phyloP scores from a whole-genome alignment of 495 filamentous ascomycete species.

The Penicillium herquei region DNA sequence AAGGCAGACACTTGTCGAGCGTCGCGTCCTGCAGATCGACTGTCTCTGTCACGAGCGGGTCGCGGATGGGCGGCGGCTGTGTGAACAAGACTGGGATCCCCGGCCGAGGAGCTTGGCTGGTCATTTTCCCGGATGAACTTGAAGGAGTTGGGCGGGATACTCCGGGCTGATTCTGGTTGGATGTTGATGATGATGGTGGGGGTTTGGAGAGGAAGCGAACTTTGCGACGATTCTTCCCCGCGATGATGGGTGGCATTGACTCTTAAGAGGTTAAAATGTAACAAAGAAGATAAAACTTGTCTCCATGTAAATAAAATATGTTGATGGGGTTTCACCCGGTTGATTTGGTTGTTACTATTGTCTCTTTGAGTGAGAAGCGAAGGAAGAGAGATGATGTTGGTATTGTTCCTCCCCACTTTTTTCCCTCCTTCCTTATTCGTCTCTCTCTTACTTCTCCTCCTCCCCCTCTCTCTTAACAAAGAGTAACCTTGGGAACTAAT shows the following conservation, averaged over 20 bases:
- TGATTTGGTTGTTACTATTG: background rate
- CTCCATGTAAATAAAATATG: background rate
- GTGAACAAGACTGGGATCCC: constrained; percentile 67
- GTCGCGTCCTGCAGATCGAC: constrained; percentile 66
- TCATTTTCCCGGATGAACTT: constrained; percentile 6
- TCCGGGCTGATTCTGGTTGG: constrained; percentile 6
- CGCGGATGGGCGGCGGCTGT: constrained; percentile 59
- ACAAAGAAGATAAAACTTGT: background rate
- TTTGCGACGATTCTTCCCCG: constrained; percentile 39
- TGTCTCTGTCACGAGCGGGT: constrained; percentile 66
- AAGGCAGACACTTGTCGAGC: constrained; percentile 65
- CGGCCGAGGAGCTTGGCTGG: constrained; percentile 28
- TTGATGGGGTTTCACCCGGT: background rate
- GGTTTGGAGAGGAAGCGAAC: constrained; percentile 34
- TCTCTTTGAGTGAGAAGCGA: background rate
- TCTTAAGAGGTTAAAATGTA: constrained; percentile 3
- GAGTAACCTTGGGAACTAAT: background rate
- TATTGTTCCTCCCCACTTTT: constrained; percentile 26
- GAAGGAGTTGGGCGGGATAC: constrained; percentile 1
- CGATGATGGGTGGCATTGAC: constrained; percentile 35
- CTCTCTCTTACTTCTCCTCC: background rate
- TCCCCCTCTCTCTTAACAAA: background rate
- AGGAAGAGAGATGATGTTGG: constrained; percentile 6
- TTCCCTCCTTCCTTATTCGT: constrained; percentile 3
- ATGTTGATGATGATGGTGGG: constrained; percentile 11